Percentiles rank a stretch among this genome's conserved stretches.
These are phyloP conservation scores for Coemansia sp. DNA, from an alignment of 192 early-diverging fungal genomes.

Conservation along the genomic window DNA sequence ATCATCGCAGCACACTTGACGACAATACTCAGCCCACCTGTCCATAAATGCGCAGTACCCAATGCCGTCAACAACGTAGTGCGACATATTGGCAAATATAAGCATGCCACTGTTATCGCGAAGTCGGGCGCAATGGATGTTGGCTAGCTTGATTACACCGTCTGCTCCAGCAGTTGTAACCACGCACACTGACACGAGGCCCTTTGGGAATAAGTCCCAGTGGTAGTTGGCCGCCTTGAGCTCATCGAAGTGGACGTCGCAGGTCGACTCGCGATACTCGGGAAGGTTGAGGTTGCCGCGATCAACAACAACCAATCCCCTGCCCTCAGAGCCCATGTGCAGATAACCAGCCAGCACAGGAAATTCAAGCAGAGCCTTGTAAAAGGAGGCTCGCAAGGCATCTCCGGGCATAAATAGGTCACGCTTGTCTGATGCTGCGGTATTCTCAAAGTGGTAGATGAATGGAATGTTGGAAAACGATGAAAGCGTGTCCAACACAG, in stretches of 20 bases:
- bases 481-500: conserved; percentile 11
- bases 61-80: conserved; percentile 24
- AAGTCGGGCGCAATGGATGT: conserved; percentile 15
- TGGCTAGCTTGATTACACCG: conserved; percentile 20
- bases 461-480: conserved; percentile 23
- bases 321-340: background rate
- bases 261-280: conserved; percentile 23
- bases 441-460: conserved; percentile 23
- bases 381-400: conserved; percentile 18
- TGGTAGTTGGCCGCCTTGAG: conserved; percentile 12
- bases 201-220: conserved; percentile 16
- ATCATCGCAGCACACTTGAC: background rate
- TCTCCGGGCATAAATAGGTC: conserved; percentile 26
- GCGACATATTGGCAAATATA: conserved; percentile 21
- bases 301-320: conserved; percentile 4
- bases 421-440: background rate
- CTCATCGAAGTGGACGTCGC: conserved; percentile 13
- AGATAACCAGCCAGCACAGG: conserved; percentile 29
- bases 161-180: conserved; percentile 1
- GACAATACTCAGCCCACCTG: conserved; percentile 21
- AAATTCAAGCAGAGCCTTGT: conserved; percentile 15
- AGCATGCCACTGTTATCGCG: conserved; percentile 27
- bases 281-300: conserved; percentile 28
- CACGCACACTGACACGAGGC: background rate
- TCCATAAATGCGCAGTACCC: conserved; percentile 21